Percentiles rank a stretch among this genome's conserved stretches.
These are phyloP conservation scores for Amylocarpus encephaloides DNA, from an alignment of 2,329 filamentous ascomycete species.

Conservation along the genomic window DNA sequence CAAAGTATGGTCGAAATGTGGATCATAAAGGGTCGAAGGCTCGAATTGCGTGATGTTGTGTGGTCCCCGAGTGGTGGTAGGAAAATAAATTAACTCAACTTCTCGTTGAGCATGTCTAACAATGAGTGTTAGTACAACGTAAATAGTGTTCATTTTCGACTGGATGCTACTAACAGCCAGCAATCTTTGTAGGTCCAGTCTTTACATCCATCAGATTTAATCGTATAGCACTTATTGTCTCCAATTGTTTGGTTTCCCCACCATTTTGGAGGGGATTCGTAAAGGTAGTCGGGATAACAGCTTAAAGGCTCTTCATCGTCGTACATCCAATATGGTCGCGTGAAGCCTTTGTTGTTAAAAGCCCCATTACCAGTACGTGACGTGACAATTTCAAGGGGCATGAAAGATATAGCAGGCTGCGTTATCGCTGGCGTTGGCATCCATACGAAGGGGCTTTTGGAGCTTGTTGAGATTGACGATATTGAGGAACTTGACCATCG, in stretches of 20 bases:
- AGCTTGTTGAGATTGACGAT: too few relatives aligned
- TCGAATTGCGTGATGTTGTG: constrained; percentile 6
- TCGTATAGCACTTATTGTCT: neutral
- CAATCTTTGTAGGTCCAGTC: neutral
- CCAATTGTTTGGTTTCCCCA: neutral
- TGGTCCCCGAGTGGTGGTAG: neutral
- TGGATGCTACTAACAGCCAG: neutral
- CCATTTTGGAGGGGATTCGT: neutral
- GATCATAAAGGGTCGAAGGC: constrained; percentile 12
- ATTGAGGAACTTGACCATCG: too few relatives aligned
- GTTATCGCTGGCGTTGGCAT: too few relatives aligned
- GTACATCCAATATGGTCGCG: neutral
- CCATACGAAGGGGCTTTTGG: too few relatives aligned
- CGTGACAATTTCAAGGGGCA: neutral
- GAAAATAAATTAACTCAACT: constrained; percentile 14
- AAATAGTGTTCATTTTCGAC: neutral
- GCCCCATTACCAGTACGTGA: neutral
- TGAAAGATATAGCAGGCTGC: too few relatives aligned
- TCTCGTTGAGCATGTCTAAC: neutral
- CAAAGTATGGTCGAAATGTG: neutral
- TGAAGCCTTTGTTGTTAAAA: neutral
- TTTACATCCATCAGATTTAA: neutral
- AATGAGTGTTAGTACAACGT: neutral
- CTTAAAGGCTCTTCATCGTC: neutral
- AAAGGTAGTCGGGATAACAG: neutral